These are phyloP conservation scores for Capillidium rhysosporum DNA, from an alignment of 371 early-diverging fungal genomes.

Conservation along the genomic window DNA sequence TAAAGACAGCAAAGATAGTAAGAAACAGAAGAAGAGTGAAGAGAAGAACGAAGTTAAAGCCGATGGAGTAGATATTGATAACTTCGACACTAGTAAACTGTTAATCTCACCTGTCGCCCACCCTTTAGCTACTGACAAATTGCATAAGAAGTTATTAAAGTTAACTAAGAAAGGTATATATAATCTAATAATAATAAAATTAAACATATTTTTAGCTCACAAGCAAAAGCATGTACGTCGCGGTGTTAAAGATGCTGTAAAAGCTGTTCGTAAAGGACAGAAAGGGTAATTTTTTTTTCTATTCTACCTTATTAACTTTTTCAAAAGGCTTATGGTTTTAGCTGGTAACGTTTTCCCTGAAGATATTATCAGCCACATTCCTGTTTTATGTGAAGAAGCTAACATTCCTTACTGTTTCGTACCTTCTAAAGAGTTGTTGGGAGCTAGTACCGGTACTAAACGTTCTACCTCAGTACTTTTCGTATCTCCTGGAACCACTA, in stretches of 20 bases:
- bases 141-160: conserved; percentile 78
- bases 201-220: conserved; percentile 36
- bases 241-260: conserved; percentile 95
- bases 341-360: conserved; percentile 95
- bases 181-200: neutral
- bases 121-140: conserved; percentile 80
- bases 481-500: conserved; percentile 17
- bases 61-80: neutral
- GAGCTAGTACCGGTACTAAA: conserved; percentile 78
- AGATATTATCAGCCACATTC: conserved; percentile 95
- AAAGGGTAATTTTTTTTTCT: conserved; percentile 38
- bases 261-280: conserved; percentile 84
- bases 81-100: conserved; percentile 3
- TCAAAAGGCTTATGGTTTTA: conserved; percentile 56
- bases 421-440: conserved; percentile 82
- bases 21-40: conserved; percentile 3
- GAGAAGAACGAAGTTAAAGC: neutral
- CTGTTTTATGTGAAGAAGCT: conserved; percentile 92
- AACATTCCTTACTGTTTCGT: conserved; percentile 91
- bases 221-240: conserved; percentile 81
- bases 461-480: conserved; percentile 85
- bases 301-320: neutral
- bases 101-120: conserved; percentile 68
- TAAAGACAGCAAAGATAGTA: neutral
- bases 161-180: conserved; percentile 74